phyloP scores from a whole-genome alignment of 2,329 filamentous ascomycete species.

The Bretziella fagacearum region DNA sequence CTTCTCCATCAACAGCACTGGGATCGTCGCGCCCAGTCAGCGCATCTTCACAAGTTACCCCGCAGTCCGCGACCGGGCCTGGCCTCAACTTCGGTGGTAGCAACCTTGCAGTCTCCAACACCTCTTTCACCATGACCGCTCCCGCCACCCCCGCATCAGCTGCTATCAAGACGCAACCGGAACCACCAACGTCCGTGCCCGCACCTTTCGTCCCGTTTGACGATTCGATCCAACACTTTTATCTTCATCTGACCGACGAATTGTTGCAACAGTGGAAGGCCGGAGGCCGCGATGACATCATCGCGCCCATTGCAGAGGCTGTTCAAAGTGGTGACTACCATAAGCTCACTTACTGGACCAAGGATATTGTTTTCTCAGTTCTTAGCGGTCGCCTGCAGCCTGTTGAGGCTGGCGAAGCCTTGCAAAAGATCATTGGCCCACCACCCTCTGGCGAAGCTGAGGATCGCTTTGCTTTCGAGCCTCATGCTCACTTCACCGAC shows the following conservation, averaged over 20 bases:
- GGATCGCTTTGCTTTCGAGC: slow-evolving; percentile 37
- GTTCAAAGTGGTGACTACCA: slow-evolving; percentile 50
- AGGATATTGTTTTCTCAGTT: slow-evolving; percentile 67
- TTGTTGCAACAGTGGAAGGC: slow-evolving; percentile 50
- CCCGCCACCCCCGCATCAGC: background rate
- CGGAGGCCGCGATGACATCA: slow-evolving; percentile 47
- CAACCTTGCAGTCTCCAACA: slow-evolving; percentile 15
- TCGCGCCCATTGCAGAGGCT: slow-evolving; percentile 47
- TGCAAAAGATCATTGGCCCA: slow-evolving; percentile 56
- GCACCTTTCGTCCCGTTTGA: slow-evolving; percentile 7
- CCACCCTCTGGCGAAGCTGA: slow-evolving; percentile 34
- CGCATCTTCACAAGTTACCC: slow-evolving; percentile 12
- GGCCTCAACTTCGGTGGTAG: slow-evolving; percentile 5
- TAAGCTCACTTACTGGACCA: slow-evolving; percentile 55
- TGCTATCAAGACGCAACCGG: background rate
- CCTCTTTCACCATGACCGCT: slow-evolving; percentile 2
- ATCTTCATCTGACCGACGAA: slow-evolving; percentile 46
- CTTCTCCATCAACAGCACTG: slow-evolving; percentile 8
- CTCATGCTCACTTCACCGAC: slow-evolving; percentile 62
- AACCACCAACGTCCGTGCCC: background rate
- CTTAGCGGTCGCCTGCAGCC: slow-evolving; percentile 52
- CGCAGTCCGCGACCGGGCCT: background rate
- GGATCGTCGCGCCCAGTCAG: slow-evolving; percentile 11
- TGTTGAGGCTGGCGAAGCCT: slow-evolving; percentile 49
- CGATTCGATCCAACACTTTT: slow-evolving; percentile 6